Evolutionary conservation across 345 rosid species (phyloP).

Genomic region (Rhizophora apiculata): DNA sequence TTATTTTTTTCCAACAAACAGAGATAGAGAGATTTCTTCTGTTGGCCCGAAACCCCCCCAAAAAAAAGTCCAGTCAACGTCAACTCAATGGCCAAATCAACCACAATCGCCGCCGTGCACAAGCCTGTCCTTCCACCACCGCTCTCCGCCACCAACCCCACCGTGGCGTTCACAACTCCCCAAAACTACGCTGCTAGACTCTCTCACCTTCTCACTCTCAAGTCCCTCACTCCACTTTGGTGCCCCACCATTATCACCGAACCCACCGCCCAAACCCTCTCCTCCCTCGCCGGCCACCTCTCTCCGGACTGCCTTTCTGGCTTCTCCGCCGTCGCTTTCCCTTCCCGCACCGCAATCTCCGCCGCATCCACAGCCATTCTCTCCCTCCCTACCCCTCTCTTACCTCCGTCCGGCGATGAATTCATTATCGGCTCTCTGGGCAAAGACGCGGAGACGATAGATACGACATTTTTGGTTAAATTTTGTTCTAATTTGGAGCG

Average conservation of each 20-base stretch:
- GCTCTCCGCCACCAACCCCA: slow-evolving; percentile 18
- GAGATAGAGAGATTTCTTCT: too few relatives aligned
- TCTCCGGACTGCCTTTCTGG: slow-evolving; percentile 31
- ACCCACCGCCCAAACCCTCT: slow-evolving; percentile 35
- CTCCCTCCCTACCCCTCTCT: slow-evolving; percentile 26
- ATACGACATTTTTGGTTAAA: slow-evolving; percentile 27
- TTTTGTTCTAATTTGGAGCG: slow-evolving; percentile 22
- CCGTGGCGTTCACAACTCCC: slow-evolving; percentile 56
- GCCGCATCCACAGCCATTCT: slow-evolving; percentile 32
- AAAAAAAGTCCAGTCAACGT: too few relatives aligned
- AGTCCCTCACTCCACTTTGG: slow-evolving; percentile 46
- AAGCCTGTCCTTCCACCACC: not conserved
- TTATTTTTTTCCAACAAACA: too few relatives aligned
- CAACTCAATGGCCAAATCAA: not conserved
- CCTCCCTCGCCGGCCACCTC: slow-evolving; percentile 32
- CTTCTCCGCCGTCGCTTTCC: slow-evolving; percentile 50
- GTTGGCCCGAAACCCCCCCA: too few relatives aligned
- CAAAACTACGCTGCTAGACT: slow-evolving; percentile 47
- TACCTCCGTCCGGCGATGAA: slow-evolving; percentile 24
- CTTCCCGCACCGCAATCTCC: slow-evolving; percentile 52
- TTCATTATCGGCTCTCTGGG: slow-evolving; percentile 47
- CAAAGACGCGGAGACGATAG: slow-evolving; percentile 45
- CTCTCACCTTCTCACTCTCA: slow-evolving; percentile 36
- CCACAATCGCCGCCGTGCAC: not conserved
- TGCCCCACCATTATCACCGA: slow-evolving; percentile 51